Conservation (phyloP, 495 filamentous ascomycete species). For the Penicillium crystallinum region DNA sequence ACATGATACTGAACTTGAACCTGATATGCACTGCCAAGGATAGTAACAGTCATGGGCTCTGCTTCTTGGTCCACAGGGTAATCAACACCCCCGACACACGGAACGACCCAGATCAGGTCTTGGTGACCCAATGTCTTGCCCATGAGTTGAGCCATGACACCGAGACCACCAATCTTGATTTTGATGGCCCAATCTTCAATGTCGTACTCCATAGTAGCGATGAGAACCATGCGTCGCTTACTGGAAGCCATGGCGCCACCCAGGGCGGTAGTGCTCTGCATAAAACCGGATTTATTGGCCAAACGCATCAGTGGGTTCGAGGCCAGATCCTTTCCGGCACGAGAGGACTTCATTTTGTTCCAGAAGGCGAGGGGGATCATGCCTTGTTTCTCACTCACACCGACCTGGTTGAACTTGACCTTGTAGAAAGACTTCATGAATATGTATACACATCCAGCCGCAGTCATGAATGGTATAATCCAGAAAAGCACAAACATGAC, state of each 20-base stretch:
- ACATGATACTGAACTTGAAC: constrained; percentile 63
- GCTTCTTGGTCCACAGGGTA: constrained; percentile 57
- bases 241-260: constrained; percentile 30
- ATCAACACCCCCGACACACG: constrained; percentile 62
- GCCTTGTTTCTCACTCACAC: constrained; percentile 47
- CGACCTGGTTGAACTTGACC: constrained; percentile 66
- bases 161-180: constrained; percentile 69
- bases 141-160: constrained; percentile 68
- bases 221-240: constrained; percentile 52
- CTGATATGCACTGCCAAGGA: constrained; percentile 59
- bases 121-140: constrained; percentile 62
- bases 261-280: constrained; percentile 39
- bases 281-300: constrained; percentile 39
- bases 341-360: constrained; percentile 25
- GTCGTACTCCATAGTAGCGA: constrained; percentile 70
- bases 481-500: constrained; percentile 51
- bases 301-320: constrained; percentile 29
- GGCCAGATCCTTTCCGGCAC: constrained; percentile 11
- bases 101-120: constrained; percentile 68
- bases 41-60: constrained; percentile 58
- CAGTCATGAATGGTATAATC: constrained; percentile 50
- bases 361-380: constrained; percentile 35
- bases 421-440: constrained; percentile 68
- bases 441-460: constrained; percentile 46
- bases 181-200: constrained; percentile 70